A percentile compares a stretch with the other conserved stretches of the same genome.
phyloP scores from a whole-genome alignment of 495 filamentous ascomycete species.

The Amphirosellinia nigrospora region DNA sequence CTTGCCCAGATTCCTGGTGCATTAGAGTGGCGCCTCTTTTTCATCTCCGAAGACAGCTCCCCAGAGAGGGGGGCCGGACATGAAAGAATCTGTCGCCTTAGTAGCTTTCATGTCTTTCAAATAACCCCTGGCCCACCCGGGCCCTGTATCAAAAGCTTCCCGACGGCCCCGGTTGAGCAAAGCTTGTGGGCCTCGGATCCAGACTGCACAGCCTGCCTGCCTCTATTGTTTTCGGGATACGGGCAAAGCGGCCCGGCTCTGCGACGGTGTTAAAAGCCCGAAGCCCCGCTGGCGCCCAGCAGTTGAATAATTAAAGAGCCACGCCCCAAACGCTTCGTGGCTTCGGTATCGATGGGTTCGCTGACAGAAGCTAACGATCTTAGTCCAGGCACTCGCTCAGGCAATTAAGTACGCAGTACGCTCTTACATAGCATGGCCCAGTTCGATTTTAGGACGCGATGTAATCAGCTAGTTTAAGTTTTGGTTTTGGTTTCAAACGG shows the following conservation, averaged over 20 bases:
- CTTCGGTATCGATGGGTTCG: slow-evolving; percentile 36
- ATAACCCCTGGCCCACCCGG: slow-evolving; percentile 57
- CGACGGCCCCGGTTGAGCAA: slow-evolving; percentile 50
- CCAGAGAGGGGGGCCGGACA: slow-evolving; percentile 53
- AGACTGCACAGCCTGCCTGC: slow-evolving; percentile 38
- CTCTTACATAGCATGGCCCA: slow-evolving; percentile 49
- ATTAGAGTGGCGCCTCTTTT: slow-evolving; percentile 42
- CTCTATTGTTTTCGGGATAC: slow-evolving; percentile 44
- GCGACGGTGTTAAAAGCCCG: slow-evolving; percentile 42
- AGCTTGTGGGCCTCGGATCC: slow-evolving; percentile 43
- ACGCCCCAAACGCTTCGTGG: slow-evolving; percentile 36
- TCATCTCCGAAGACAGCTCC: slow-evolving; percentile 39
- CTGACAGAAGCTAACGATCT: slow-evolving; percentile 36
- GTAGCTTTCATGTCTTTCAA: slow-evolving; percentile 61
- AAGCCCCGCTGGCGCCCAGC: slow-evolving; percentile 27
- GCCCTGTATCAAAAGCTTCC: slow-evolving; percentile 56
- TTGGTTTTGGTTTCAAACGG: slow-evolving; percentile 9
- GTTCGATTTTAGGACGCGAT: slow-evolving; percentile 37
- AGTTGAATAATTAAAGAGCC: slow-evolving; percentile 42
- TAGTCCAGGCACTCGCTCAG: slow-evolving; percentile 33
- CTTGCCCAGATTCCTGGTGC: slow-evolving; percentile 47
- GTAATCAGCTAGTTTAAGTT: slow-evolving; percentile 36
- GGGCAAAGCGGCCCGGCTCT: slow-evolving; percentile 36
- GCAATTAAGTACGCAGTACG: slow-evolving; percentile 38
- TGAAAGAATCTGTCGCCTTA: slow-evolving; percentile 46